Evolutionary conservation across 2,329 filamentous ascomycete species (phyloP).

Genomic region (Xylaria sp.): DNA sequence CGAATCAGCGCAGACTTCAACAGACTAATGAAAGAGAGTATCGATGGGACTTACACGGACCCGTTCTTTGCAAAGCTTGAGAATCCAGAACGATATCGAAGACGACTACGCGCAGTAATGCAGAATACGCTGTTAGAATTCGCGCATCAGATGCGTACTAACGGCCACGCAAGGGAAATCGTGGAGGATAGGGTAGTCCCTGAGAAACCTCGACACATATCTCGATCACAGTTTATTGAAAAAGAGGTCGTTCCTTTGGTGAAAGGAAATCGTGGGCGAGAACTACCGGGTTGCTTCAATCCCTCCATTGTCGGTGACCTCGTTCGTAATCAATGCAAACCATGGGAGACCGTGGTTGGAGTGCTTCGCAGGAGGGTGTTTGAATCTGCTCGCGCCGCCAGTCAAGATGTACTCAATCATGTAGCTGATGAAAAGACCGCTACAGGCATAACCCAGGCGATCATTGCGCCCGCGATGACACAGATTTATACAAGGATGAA

Average conservation of each 20-base stretch:
- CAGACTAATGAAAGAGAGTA: slow-evolving; percentile 23
- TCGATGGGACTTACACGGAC: slow-evolving; percentile 30
- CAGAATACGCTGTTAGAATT: slow-evolving; percentile 25
- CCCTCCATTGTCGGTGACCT: neutral
- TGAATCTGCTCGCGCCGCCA: neutral
- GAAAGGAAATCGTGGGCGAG: neutral
- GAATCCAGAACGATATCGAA: slow-evolving; percentile 17
- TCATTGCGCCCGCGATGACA: too few species aligned
- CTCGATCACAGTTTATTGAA: neutral
- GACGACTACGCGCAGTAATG: slow-evolving; percentile 26
- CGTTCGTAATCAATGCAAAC: neutral
- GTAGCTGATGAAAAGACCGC: neutral
- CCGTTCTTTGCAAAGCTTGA: slow-evolving; percentile 24
- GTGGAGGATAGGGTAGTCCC: neutral
- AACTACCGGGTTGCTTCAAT: neutral
- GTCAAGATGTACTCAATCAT: neutral
- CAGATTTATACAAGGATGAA: too few species aligned
- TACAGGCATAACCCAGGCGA: neutral
- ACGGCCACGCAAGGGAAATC: neutral
- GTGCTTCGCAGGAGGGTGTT: neutral
- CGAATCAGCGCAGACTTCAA: slow-evolving; percentile 27
- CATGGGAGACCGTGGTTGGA: neutral
- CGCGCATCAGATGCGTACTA: slow-evolving; percentile 7
- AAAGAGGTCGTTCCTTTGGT: neutral
- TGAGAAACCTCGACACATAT: neutral